phyloP scores from a whole-genome alignment of 345 rosid genomes.

The Sapria himalayana region DNA sequence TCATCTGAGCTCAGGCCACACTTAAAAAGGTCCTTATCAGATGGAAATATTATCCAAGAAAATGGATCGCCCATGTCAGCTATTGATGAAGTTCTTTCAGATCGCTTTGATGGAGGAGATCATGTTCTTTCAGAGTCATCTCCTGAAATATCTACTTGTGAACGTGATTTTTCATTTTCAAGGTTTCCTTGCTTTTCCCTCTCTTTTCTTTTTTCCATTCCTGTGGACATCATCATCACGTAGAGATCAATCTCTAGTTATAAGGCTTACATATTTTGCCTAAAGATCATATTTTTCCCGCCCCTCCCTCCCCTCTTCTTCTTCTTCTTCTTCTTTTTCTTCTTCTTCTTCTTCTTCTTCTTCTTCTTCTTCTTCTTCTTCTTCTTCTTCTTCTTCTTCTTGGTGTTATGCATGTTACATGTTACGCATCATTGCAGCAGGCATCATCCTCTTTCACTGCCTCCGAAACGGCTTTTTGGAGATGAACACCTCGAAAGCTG shows the following conservation, averaged over 20 bases:
- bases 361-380: too few relatives aligned
- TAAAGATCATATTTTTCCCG: too few relatives aligned
- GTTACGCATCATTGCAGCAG: too few relatives aligned
- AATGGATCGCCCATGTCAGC: slow-evolving; percentile 25
- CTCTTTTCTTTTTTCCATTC: not conserved
- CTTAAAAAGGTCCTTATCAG: slow-evolving; percentile 74
- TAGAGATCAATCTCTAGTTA: too few relatives aligned
- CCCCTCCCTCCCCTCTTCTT: too few relatives aligned
- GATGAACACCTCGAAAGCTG: slow-evolving; percentile 29
- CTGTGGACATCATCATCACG: too few relatives aligned
- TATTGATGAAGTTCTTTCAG: slow-evolving; percentile 23
- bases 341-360: too few relatives aligned
- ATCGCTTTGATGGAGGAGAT: slow-evolving; percentile 21
- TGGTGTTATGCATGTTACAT: too few relatives aligned
- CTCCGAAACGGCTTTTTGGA: slow-evolving; percentile 57
- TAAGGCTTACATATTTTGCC: too few relatives aligned
- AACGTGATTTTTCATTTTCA: slow-evolving; percentile 39
- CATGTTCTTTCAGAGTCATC: slow-evolving; percentile 55
- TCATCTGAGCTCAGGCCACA: slow-evolving; percentile 54
- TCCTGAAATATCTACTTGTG: slow-evolving; percentile 73
- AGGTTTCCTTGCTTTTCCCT: slow-evolving; percentile 32
- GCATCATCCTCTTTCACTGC: slow-evolving; percentile 59
- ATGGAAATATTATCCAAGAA: slow-evolving; percentile 61
- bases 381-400: too few relatives aligned
- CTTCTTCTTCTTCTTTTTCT: too few relatives aligned